Base-by-base conservation (phyloP, 345 rosid species). In the Durio zibethinus region DNA sequence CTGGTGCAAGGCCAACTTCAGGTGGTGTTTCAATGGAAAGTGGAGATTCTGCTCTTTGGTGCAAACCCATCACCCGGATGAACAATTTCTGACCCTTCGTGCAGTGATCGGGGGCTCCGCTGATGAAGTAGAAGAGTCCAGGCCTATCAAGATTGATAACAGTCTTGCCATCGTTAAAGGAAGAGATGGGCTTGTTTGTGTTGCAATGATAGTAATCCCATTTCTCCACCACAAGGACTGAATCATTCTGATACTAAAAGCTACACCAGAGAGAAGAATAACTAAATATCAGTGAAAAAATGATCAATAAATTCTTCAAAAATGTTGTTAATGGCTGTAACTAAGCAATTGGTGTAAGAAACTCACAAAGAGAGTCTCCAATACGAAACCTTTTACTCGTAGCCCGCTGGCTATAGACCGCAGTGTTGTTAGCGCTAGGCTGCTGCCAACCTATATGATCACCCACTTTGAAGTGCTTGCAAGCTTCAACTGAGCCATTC, bases 131-230 rank as follows among this genome's bases (percentile, higher is more conserved):
- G 81, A 85, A 90, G 9, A 84, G 76, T 50, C 97, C 93, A 8
- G 90, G 77, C 27, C 85, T 84, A 56, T 89, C 87, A 29, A 92
- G 83, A 77, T 76, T 76, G 80, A 88, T 80, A 23, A 80, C 76
- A 15, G 89, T 89, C 78, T 88, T 81, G n/a, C 97, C 97, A 18
- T 89, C 87, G 81, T 89, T 87, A 76, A 87, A 89, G 80, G 84
- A 89, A 86, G 73, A 87, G 53, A 77, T 77, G 0, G 93, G 93
- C 11, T 87, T 88, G 36, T 86, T 80, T 4, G 90, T 87, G 29
- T 84, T 85, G 87, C 97, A 92, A 42, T 79, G 85, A 62, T 82
- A 80, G 84, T 90, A 92, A 48, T 87, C 88, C 50, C 80, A 86
- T 47, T 74, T 62, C 11, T 56, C 84, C 47, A 92, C 94, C 81